Evolutionary conservation across 176 grass and related monocot genomes (phyloP), one percentile per base, ranked within the genome.

Genomic region (Calamus simplicifolius): DNA sequence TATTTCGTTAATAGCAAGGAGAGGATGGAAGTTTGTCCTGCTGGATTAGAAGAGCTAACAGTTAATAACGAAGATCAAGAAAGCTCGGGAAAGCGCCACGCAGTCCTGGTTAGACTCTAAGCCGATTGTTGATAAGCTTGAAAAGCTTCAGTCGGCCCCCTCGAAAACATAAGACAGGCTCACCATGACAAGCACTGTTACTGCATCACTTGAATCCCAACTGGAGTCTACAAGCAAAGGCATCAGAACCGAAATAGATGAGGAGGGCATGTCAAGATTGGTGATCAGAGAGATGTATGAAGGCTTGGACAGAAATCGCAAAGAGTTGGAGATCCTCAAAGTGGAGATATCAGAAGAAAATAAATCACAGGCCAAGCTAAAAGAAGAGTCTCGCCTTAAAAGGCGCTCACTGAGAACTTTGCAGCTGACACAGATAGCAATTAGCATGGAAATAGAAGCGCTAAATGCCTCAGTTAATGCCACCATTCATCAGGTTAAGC

Each of bases 111-210:
- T 66, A 16, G 63, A 38, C 16, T 56, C 63, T 62, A 76, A 75
- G 57, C 71, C 57, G 26, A 56, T 56, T 29, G 53, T 27, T 7
- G 75, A 82, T 25, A 79, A 82, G 75, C 75, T 82, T 2, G 71
- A 73, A 27, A 31, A 50, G 23, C 75, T 82, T 50, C 63, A 68
- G 5, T 56, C 31, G 19, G 53, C 75, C 10, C 62, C 79, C 13
- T 64, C 75, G 29, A 64, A 57, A 19, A 68, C 75, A 52, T 76
- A 69, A 67, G 57, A 4, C 54, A 59, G 70, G 30, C 75, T 82
- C 53, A 69, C 67, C 27, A 50, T 76, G 35, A 69, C 62, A 17
- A 61, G 52, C 3, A 76, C 62, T 15, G 67, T 66, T 23, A 59
- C 82, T 1, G 38, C 67, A 19, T 25, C 17, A 2, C 75, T 88